Evolutionary conservation across 139 green algal species (phyloP).

Genomic region (Bryopsis sp.): DNA sequence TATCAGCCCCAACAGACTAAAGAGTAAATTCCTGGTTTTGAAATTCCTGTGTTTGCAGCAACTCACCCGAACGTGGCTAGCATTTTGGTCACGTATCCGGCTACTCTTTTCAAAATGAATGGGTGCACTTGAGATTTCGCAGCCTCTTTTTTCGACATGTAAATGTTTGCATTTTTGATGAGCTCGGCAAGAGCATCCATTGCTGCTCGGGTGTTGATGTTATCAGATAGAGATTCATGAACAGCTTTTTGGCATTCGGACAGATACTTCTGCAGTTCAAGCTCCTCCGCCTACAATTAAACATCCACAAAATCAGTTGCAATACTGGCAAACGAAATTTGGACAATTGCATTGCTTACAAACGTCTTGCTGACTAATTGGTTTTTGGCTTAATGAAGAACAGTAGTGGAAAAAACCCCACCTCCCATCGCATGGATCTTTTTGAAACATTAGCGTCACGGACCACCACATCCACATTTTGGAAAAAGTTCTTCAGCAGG

Average conservation of each 20-base stretch:
- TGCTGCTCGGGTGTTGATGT: slow-evolving; percentile 80
- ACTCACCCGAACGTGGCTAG: slow-evolving; percentile 69
- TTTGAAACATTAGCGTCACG: slow-evolving; percentile 24
- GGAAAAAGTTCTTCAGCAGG: slow-evolving; percentile 86
- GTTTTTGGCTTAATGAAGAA: too few relatives aligned
- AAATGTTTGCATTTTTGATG: slow-evolving; percentile 73
- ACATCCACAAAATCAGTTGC: neutral
- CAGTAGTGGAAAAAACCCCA: neutral
- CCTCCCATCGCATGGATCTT: slow-evolving; percentile 1
- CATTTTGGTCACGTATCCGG: slow-evolving; percentile 71
- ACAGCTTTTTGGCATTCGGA: slow-evolving; percentile 44
- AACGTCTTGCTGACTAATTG: too few relatives aligned
- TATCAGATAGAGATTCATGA: slow-evolving; percentile 74
- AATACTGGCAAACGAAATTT: neutral
- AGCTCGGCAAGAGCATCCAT: slow-evolving; percentile 71
- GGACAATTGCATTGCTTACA: too few relatives aligned
- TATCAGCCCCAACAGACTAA: too few relatives aligned
- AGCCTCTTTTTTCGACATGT: slow-evolving; percentile 51
- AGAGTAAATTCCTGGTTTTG: too few relatives aligned
- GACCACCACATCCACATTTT: slow-evolving; percentile 74
- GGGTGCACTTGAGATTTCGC: slow-evolving; percentile 29
- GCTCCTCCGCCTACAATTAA: slow-evolving; percentile 43
- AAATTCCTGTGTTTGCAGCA: too few relatives aligned
- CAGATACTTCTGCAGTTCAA: slow-evolving; percentile 33
- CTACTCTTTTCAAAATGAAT: slow-evolving; percentile 62